These are phyloP conservation scores for Chlamydomonas incerta DNA, from an alignment of 139 green algal species.

Conservation along the genomic window DNA sequence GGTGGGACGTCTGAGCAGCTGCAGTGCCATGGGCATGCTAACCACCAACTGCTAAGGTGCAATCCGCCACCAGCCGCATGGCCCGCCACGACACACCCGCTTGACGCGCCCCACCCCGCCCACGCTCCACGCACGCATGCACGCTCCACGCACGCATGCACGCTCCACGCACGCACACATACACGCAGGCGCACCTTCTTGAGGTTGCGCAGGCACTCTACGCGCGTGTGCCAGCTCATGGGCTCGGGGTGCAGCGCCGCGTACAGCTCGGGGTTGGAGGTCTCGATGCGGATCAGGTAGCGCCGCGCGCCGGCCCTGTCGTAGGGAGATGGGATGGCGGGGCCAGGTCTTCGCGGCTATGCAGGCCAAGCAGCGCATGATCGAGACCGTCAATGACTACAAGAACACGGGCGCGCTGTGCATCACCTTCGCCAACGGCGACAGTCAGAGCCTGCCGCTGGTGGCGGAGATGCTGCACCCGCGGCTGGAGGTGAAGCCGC, in stretches of 20 bases:
- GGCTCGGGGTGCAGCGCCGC: constrained; percentile 63
- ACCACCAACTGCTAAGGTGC: too few species aligned
- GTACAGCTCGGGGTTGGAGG: constrained; percentile 75
- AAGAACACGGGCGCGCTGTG: too few species aligned
- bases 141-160: too few species aligned
- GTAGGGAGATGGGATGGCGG: too few species aligned
- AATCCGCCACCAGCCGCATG: too few species aligned
- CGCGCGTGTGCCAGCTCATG: constrained; percentile 63
- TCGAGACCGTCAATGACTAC: constrained; percentile 19
- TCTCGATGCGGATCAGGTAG: constrained; percentile 81
- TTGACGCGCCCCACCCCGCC: too few species aligned
- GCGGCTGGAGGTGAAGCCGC: constrained; percentile 39
- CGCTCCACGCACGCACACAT: too few species aligned
- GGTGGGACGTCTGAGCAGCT: too few species aligned
- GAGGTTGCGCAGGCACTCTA: constrained; percentile 59
- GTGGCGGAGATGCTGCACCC: constrained; percentile 49
- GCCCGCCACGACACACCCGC: too few species aligned
- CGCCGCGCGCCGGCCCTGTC: constrained; percentile 57
- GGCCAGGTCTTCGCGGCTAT: too few species aligned
- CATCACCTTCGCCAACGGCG: constrained; percentile 51
- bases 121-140: not conserved
- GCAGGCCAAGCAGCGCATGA: constrained; percentile 36
- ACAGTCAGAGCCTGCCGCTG: constrained; percentile 50
- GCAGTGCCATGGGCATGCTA: too few species aligned
- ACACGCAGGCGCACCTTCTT: constrained; percentile 43